phyloP scores from a whole-genome alignment of 148 eudicot genomes.

The Amaranthus palmeri region DNA sequence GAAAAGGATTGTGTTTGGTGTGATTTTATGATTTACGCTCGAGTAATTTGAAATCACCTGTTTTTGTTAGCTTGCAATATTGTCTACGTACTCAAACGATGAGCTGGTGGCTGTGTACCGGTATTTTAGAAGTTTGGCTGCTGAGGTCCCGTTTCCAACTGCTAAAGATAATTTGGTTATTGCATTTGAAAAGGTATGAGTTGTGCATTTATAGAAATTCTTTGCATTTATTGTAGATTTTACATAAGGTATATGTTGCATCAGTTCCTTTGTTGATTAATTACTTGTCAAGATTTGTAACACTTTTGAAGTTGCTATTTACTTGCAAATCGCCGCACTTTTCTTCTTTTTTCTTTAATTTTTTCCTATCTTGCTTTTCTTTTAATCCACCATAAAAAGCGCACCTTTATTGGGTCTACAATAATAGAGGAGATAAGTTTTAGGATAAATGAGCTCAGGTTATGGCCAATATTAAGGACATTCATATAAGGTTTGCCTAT shows the following conservation, averaged over 20 bases:
- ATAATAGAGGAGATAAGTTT: no score
- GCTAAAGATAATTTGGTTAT: constrained; percentile 56
- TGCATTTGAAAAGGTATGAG: constrained; percentile 56
- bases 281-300: no score
- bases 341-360: no score
- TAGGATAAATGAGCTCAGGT: no score
- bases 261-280: background rate
- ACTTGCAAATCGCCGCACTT: no score
- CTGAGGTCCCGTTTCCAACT: constrained; percentile 47
- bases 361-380: no score
- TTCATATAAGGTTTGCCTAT: no score
- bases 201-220: background rate
- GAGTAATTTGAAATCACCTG: constrained; percentile 6
- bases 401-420: no score
- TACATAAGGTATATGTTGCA: background rate
- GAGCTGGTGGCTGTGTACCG: constrained; percentile 55
- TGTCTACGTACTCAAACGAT: constrained; percentile 54
- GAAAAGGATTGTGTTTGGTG: constrained; percentile 2
- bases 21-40: constrained; percentile 10
- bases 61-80: constrained; percentile 49
- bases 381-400: no score
- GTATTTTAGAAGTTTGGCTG: constrained; percentile 60
- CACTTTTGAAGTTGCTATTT: no score
- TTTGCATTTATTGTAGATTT: background rate
- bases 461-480: no score